Percentiles rank a stretch among this genome's conserved stretches.
These are phyloP conservation scores for Forsythia suspensa DNA, from an alignment of 257 asterid genomes.

Conservation along the genomic window DNA sequence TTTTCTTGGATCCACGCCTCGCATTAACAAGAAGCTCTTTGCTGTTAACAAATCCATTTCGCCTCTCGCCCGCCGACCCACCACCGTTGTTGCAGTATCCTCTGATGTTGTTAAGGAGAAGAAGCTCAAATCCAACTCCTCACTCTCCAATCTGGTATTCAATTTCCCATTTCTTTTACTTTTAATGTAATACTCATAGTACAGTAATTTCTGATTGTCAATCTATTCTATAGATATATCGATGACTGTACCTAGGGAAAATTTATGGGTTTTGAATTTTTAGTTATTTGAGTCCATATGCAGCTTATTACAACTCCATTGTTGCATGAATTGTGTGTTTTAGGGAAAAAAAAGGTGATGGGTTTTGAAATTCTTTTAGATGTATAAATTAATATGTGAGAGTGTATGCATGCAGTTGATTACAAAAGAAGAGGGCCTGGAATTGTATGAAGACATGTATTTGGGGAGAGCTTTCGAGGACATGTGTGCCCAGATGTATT, in stretches of 20 bases:
- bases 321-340: no score
- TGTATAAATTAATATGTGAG: not conserved
- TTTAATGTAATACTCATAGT: not conserved
- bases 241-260: not conserved
- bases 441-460: slow-evolving; percentile 80
- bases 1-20: slow-evolving; percentile 43
- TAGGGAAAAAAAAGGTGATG: not conserved
- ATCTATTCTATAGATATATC: not conserved
- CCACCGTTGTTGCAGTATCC: slow-evolving; percentile 52
- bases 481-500: slow-evolving; percentile 99
- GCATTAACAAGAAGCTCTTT: slow-evolving; percentile 27
- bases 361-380: not conserved
- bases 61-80: slow-evolving; percentile 44
- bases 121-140: slow-evolving; percentile 47
- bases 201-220: not conserved
- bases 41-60: slow-evolving; percentile 25
- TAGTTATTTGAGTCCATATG: not conserved
- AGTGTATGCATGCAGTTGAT: slow-evolving; percentile 50
- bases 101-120: slow-evolving; percentile 84
- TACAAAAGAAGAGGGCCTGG: slow-evolving; percentile 87
- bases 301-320: no score
- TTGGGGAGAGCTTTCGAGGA: slow-evolving; percentile 92
- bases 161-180: not conserved
- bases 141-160: slow-evolving; percentile 55
- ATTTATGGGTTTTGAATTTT: not conserved